Evolutionary conservation across 176 grass and related monocot species (phyloP).

Genomic region (Ananas comosus): DNA sequence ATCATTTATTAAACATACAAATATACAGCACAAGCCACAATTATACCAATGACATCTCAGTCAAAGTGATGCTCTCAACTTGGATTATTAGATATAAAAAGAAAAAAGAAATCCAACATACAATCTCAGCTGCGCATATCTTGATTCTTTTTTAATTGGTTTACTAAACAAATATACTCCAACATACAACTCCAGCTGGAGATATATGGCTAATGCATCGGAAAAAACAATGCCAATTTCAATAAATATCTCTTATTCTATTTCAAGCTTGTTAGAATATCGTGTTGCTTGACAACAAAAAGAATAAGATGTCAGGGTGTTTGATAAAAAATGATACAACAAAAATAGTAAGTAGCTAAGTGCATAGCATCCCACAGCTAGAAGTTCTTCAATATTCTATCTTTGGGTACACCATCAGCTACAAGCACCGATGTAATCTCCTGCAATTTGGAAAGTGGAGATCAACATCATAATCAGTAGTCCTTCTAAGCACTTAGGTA

Average conservation of each 20-base stretch:
- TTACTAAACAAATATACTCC: no score
- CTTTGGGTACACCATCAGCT: constrained; percentile 15
- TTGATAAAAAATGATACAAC: not conserved
- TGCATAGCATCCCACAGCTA: not conserved
- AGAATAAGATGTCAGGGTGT: not conserved
- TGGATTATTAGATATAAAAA: no score
- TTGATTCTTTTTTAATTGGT: no score
- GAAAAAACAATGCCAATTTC: constrained; percentile 1
- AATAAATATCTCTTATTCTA: constrained; percentile 2
- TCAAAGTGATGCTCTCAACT: no score
- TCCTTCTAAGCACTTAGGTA: not conserved
- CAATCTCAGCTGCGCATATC: no score
- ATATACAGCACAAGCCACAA: no score
- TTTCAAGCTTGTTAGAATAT: not conserved
- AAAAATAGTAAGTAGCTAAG: not conserved
- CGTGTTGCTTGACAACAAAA: not conserved
- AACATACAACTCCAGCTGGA: no score
- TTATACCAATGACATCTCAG: no score
- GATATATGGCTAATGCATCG: no score
- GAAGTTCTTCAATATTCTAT: constrained; percentile 19
- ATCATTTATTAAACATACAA: no score
- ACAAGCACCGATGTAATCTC: constrained; percentile 15
- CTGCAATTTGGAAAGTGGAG: constrained; percentile 4
- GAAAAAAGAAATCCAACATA: no score
- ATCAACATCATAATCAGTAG: not conserved